Conservation (phyloP, 441 rosid genomes). For the Adansonia rubrostipa region DNA sequence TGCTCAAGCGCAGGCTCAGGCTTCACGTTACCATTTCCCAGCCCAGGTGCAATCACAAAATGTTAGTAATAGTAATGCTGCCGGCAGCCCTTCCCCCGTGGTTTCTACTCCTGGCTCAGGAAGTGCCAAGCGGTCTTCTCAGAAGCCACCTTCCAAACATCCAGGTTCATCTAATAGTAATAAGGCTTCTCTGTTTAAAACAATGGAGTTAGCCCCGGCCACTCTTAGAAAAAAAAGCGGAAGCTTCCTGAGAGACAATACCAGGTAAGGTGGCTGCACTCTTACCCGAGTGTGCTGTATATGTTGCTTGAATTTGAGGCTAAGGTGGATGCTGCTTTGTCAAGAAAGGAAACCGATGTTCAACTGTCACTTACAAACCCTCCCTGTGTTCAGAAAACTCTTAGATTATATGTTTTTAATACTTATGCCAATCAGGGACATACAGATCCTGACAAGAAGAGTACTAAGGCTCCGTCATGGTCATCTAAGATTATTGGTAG, state of each 20-base stretch:
- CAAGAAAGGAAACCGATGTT: constrained; percentile 69
- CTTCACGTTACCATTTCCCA: constrained; percentile 46
- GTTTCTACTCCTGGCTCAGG: constrained; percentile 55
- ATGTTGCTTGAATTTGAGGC: constrained; percentile 77
- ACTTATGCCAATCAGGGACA: constrained; percentile 61
- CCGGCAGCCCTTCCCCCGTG: constrained; percentile 44
- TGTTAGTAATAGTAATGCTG: constrained; percentile 42
- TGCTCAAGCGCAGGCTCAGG: constrained; percentile 41
- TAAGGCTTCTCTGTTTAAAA: constrained; percentile 52
- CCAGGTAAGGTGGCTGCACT: constrained; percentile 64
- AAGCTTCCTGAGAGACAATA: constrained; percentile 68
- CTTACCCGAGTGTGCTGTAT: constrained; percentile 67
- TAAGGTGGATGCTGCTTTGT: constrained; percentile 57
- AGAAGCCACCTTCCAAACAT: constrained; percentile 63
- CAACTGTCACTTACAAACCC: constrained; percentile 68
- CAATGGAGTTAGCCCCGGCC: constrained; percentile 73
- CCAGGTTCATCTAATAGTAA: constrained; percentile 51
- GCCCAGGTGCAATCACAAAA: constrained; percentile 50
- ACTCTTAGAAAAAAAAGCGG: constrained; percentile 53
- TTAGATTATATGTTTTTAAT: constrained; percentile 71
- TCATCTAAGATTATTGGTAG: constrained; percentile 74
- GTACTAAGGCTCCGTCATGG: constrained; percentile 64
- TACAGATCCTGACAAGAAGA: constrained; percentile 41
- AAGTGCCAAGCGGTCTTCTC: constrained; percentile 55
- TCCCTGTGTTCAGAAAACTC: constrained; percentile 54